Evolutionary conservation across 2,329 filamentous ascomycete species (phyloP).

Genomic region (Niveomyces coronatus): DNA sequence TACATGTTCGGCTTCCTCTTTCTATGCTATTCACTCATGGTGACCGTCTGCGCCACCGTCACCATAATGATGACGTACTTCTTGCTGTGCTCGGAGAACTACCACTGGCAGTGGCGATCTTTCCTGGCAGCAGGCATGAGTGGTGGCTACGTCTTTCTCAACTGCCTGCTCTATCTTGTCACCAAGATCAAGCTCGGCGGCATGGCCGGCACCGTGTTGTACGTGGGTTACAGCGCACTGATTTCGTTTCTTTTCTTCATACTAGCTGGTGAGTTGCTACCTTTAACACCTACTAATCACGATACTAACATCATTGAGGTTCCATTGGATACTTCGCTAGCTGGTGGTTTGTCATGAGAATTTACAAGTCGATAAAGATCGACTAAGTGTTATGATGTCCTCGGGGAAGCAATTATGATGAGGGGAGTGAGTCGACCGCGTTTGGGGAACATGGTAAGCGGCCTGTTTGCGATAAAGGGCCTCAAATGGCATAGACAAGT

Average conservation of each 20-base stretch:
- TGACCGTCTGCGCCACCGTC: slow-evolving; percentile 84
- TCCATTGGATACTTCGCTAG: slow-evolving; percentile 93
- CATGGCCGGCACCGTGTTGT: slow-evolving; percentile 78
- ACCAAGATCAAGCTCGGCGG: slow-evolving; percentile 80
- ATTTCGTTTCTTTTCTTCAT: slow-evolving; percentile 90
- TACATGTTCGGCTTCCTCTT: slow-evolving; percentile 99
- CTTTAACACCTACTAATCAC: slow-evolving; percentile 2
- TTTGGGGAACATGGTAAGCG: slow-evolving; percentile 1
- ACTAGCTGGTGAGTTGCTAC: slow-evolving; percentile 64
- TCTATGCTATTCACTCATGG: slow-evolving; percentile 94
- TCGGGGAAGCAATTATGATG: neutral
- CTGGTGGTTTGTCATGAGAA: slow-evolving; percentile 88
- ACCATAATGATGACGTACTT: slow-evolving; percentile 96
- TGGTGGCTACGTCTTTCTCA: slow-evolving; percentile 83
- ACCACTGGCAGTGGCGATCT: slow-evolving; percentile 97
- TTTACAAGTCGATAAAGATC: slow-evolving; percentile 97
- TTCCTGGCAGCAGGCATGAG: slow-evolving; percentile 89
- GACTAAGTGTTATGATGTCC: slow-evolving; percentile 44
- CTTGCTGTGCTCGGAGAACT: slow-evolving; percentile 89
- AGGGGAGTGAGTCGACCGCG: neutral
- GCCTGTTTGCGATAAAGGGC: slow-evolving; percentile 5
- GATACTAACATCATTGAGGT: slow-evolving; percentile 40
- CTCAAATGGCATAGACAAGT: slow-evolving; percentile 5
- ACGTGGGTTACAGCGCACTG: slow-evolving; percentile 83
- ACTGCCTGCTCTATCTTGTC: slow-evolving; percentile 83